Evolutionary conservation across 495 filamentous ascomycete genomes (phyloP), one percentile per base, ranked within the genome.

Genomic region (Podospora appendiculata): DNA sequence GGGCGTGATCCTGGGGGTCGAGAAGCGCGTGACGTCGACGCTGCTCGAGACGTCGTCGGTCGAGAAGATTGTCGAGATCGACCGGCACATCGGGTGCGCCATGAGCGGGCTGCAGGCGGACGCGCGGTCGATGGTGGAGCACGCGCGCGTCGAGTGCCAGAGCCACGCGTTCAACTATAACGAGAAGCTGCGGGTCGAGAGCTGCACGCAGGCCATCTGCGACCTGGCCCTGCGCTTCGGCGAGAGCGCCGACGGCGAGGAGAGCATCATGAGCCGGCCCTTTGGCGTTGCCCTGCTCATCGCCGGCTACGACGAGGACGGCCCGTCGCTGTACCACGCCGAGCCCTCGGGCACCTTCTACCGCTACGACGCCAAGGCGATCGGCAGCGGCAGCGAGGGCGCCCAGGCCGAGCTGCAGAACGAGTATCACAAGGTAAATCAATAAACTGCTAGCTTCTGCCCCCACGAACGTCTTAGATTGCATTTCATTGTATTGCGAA

Each of bases 31-130:
- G 58, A 98, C 93, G 56, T 95, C 89, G 48, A 90, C 90, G 19
- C 88, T 98, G 36, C 88, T 98, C 59, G 93, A 97, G 71, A 92
- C 93, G 17, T 92, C 87, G 19, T 95, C 90, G 38, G 93, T 98
- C 60, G 93, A 98, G 72, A 98, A 98, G 79, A 97, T 98, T 58
- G 93, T 98, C 65, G 92, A 97, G 67, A 96, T 98, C 73, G 93
- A 98, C 76, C 82, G 85, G 57, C 93, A 98, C 76, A 95, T 98
- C 60, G 93, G 93, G 47, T 97, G 93, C 74, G 94, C 93, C 71
- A 98, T 97, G 94, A 89, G 84, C 51, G 93, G 93, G 16, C 79
- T 98, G 53, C 93, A 98, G 74, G 93, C 93, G 55, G 93, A 98
- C 73, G 93, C 93, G 39, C 85, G 93, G 45, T 88, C 84, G 67